Conservation (phyloP, 2,329 filamentous ascomycete genomes). For the Phaeophleospora eucalypticola region DNA sequence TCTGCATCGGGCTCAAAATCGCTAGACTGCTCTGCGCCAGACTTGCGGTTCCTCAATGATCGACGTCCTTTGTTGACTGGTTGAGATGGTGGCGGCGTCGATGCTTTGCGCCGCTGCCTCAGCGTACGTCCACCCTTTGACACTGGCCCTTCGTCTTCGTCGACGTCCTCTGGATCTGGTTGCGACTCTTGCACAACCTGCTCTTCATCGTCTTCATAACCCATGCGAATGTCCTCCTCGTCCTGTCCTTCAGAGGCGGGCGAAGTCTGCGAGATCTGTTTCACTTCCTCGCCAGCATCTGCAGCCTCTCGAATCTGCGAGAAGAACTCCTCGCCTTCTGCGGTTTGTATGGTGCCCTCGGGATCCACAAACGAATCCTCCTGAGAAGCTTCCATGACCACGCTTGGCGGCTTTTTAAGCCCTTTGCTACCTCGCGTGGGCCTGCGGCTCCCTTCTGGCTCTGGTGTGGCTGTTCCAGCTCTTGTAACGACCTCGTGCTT, state of each 20-base stretch:
- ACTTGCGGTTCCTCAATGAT: constrained; percentile 42
- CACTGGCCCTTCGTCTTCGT: constrained; percentile 55
- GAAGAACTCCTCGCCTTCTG: constrained; percentile 33
- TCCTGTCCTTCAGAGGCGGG: constrained; percentile 32
- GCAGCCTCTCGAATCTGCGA: constrained; percentile 26
- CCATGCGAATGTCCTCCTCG: constrained; percentile 29
- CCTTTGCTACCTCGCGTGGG: constrained; percentile 45
- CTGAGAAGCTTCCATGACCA: constrained; percentile 52
- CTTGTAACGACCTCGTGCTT: constrained; percentile 53
- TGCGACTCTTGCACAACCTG: constrained; percentile 43
- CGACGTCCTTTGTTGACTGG: constrained; percentile 35
- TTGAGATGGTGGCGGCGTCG: constrained; percentile 30
- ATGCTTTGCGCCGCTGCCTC: constrained; percentile 27
- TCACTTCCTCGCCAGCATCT: constrained; percentile 28
- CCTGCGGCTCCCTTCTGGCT: constrained; percentile 39
- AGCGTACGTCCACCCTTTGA: constrained; percentile 43
- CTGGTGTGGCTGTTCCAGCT: constrained; percentile 50
- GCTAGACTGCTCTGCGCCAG: constrained; percentile 52
- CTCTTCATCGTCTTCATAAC: constrained; percentile 39
- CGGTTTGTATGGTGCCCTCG: constrained; percentile 22
- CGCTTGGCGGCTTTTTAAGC: constrained; percentile 46
- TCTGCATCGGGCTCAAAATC: constrained; percentile 61
- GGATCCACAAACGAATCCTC: constrained; percentile 42
- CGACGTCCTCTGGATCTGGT: constrained; percentile 43
- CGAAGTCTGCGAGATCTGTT: constrained; percentile 26